A percentile compares a stretch with the other conserved stretches of the same genome.
phyloP scores from a whole-genome alignment of 2,329 filamentous ascomycete species.

The Aschersonia sp. region DNA sequence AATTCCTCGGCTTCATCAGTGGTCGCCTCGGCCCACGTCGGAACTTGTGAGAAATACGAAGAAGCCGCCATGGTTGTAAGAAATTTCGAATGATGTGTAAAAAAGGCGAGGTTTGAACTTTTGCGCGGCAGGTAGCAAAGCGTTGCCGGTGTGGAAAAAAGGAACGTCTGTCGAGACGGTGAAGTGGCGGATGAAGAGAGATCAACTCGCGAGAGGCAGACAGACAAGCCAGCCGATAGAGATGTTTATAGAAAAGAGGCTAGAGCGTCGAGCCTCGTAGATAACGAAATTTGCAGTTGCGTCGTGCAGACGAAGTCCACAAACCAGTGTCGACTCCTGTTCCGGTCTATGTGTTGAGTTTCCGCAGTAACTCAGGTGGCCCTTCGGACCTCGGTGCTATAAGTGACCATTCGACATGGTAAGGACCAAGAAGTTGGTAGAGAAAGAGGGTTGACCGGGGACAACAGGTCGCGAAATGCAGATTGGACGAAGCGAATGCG shows the following conservation, averaged over 20 bases:
- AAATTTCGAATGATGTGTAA: background rate
- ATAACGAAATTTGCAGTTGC: constrained; percentile 2
- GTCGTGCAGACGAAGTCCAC: constrained; percentile 10
- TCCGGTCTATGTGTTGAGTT: constrained; percentile 4
- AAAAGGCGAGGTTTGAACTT: too few relatives aligned
- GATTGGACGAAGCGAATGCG: background rate
- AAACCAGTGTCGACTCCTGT: constrained; percentile 11
- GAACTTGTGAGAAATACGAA: constrained; percentile 11
- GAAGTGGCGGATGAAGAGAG: background rate
- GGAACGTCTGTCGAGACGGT: background rate
- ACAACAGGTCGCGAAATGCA: background rate
- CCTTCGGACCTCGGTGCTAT: constrained; percentile 24
- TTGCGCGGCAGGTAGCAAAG: too few relatives aligned
- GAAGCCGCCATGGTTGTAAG: constrained; percentile 13
- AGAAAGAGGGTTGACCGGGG: background rate
- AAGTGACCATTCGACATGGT: constrained; percentile 19
- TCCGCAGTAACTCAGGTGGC: constrained; percentile 11
- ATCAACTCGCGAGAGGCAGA: background rate
- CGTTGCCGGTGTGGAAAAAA: background rate
- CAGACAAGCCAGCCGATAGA: background rate
- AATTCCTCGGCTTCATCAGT: constrained; percentile 59
- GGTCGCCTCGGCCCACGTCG: constrained; percentile 18
- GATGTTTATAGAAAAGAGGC: background rate
- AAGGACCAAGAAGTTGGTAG: background rate
- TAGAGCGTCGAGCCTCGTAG: background rate